Percentiles rank a stretch among this genome's conserved stretches.
These are phyloP conservation scores for Eutypella sp. DNA, from an alignment of 2,329 filamentous ascomycete species.

Conservation along the genomic window DNA sequence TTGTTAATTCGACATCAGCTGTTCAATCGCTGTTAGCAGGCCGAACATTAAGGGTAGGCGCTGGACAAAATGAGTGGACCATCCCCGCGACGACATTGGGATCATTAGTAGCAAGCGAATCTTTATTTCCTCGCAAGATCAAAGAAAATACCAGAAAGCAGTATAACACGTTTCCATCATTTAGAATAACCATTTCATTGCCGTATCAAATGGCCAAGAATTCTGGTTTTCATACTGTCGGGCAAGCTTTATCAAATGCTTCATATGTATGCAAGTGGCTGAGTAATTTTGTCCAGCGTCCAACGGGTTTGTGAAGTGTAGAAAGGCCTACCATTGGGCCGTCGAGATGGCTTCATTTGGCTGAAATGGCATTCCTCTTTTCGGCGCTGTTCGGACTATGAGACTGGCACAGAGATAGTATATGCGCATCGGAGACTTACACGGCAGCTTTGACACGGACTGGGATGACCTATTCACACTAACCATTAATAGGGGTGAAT, in stretches of 20 bases:
- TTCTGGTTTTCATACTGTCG: too few relatives aligned
- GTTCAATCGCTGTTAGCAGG: slow-evolving; percentile 6
- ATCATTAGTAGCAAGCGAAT: too few relatives aligned
- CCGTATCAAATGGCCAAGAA: too few relatives aligned
- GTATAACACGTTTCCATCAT: too few relatives aligned
- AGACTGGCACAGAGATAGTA: neutral
- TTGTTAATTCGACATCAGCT: slow-evolving; percentile 1
- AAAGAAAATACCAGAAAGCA: too few relatives aligned
- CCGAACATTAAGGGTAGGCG: too few relatives aligned
- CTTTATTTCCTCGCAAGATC: too few relatives aligned
- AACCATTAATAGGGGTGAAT: neutral
- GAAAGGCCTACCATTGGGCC: slow-evolving; percentile 15
- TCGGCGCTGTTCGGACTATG: slow-evolving; percentile 5
- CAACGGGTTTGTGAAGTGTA: neutral
- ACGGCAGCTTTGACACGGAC: slow-evolving; percentile 23
- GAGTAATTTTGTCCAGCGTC: too few relatives aligned
- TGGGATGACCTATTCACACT: slow-evolving; percentile 11
- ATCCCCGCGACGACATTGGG: too few relatives aligned
- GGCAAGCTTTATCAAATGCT: too few relatives aligned
- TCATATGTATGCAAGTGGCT: too few relatives aligned
- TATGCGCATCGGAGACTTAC: slow-evolving; percentile 13
- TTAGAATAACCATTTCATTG: too few relatives aligned
- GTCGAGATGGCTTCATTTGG: slow-evolving; percentile 16
- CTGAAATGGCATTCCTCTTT: slow-evolving; percentile 20
- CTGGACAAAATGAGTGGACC: neutral